Evolutionary conservation across 2,329 filamentous ascomycete genomes (phyloP), one percentile per base, ranked within the genome.

Genomic region (Oidium heveae): DNA sequence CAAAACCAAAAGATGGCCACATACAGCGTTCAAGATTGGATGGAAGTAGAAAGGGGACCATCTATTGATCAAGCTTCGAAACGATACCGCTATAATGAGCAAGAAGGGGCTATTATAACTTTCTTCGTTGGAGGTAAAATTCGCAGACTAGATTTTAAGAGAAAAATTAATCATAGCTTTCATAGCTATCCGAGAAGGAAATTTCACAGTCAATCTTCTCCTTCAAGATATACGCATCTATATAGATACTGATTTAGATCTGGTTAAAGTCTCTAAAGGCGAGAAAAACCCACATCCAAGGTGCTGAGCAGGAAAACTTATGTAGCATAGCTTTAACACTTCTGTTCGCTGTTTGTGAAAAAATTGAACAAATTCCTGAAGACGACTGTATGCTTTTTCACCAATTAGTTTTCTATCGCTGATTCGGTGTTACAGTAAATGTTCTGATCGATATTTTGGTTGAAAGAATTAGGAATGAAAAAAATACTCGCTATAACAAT

Each of bases 361-460:
- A 28, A 28, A 28, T 28, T 28, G 3, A 28, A 28, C 3, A 28
- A 28, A 28, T 28, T 28, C 24, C 24, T 28, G 24, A 28, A 28
- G 7, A 28, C 7, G 24, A 28, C 24, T 28, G 24, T 28, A 4
- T 28, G 24, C 7, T 28, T 28, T 28, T 28, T 28, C 24, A 4
- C 7, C 7, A 3, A 28, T 28, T 28, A 28, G 24, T 28, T 28
- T 28, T 28, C 24, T 28, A 28, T 7, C 7, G 24, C 24, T 28
- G 24, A 28, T 7, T 28, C 24, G 7, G 24, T 28, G 7, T 28
- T 12, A 9, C 53, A 61, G 61, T 60, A 34, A 58, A 58, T 52
- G 28, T 54, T 22, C 47, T 63, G 8, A 55, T 60, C 50, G 55
- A 58, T 37, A 63, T 62, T 47, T 56, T 62, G 33, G 56, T 55